Evolutionary conservation across 106 monocot genomes (phyloP), one percentile per base, ranked within the genome.

Genomic region (Dendrobium chrysotoxum): DNA sequence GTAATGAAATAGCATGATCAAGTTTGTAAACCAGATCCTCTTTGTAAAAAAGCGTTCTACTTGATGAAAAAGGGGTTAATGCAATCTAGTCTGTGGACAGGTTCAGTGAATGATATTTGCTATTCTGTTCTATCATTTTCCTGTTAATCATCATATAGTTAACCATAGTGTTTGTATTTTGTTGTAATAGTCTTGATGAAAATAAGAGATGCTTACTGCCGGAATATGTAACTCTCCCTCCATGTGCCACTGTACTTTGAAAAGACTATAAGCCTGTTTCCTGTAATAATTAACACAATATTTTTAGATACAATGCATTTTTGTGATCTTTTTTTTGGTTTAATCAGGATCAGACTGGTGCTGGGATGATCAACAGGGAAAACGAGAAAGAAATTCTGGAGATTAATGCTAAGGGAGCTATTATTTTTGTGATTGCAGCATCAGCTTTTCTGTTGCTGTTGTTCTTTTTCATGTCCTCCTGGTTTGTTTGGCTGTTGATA

Each of bases 401-500:
- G 77, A 99, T 99, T 46, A 95, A 95, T 91, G 86, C 95, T 25
- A 93, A 90, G 78, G 93, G 95, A 79, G 99, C 99, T 65, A 79
- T 95, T 47, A 61, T 92, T 71, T 99, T 99, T 87, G 79, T 99
- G 67, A 85, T 99, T 81, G 87, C 86, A 78, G 99, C 99, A 75
- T 99, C 99, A 65, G 95, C 82, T 81, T 99, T 99, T 84, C 79
- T 99, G 31, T 73, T 99, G 86, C 93, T 99, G 72, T 85, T 99
- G 75, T 99, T 93, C 80, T 99, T 88, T 84, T 95, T 99, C 78
- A 99, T 95, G 99, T 95, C 99, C 26, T 89, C 93, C 50, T 99
- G 99, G 99, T 99, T 99, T 80, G 87, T 99, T 79, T 99, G 95
- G 95, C 57, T 99, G 50, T 84, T 99, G 44, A 91, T 99, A 71